Conservation (phyloP, 2,329 filamentous ascomycete species). For the Chaetoscypha palmicola region DNA sequence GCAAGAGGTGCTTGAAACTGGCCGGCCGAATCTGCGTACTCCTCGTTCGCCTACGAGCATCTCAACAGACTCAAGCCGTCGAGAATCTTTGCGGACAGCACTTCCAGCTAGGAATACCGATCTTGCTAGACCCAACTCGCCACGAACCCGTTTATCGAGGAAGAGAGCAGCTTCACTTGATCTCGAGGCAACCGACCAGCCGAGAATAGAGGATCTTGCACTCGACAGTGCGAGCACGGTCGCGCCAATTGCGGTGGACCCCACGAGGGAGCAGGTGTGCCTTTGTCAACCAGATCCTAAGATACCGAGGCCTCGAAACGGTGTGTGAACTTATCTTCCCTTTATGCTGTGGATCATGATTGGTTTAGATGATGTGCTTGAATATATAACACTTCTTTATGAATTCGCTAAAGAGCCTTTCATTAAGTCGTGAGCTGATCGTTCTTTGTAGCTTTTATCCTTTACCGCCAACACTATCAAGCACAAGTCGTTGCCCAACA, state of each 20-base stretch:
- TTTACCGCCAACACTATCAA: conserved; percentile 93
- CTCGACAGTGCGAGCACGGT: conserved; percentile 24
- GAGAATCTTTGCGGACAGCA: conserved; percentile 21
- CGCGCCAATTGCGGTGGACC: conserved; percentile 18
- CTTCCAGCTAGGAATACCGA: conserved; percentile 23
- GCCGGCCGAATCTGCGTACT: conserved; percentile 16
- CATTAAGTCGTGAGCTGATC: conserved; percentile 26
- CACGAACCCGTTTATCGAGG: conserved; percentile 26
- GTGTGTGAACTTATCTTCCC: conserved; percentile 39
- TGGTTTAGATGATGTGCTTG: conserved; percentile 9
- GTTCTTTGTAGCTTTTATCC: conserved; percentile 72
- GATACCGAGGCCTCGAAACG: conserved; percentile 64
- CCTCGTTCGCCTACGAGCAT: conserved; percentile 25
- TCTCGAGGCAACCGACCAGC: conserved; percentile 24
- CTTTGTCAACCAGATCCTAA: conserved; percentile 66
- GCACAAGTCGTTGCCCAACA: conserved; percentile 71
- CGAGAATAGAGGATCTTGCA: conserved; percentile 25
- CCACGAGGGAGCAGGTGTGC: conserved; percentile 44
- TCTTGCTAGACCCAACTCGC: conserved; percentile 22
- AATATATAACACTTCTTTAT: conserved; percentile 18
- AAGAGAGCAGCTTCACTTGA: conserved; percentile 30
- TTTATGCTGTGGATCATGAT: conserved; percentile 18
- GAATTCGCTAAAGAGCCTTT: conserved; percentile 16
- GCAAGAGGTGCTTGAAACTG: conserved; percentile 17
- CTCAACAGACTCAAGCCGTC: conserved; percentile 26